These are phyloP conservation scores for Lipomyces anomalus DNA, from an alignment of 805 yeast species.

Conservation along the genomic window DNA sequence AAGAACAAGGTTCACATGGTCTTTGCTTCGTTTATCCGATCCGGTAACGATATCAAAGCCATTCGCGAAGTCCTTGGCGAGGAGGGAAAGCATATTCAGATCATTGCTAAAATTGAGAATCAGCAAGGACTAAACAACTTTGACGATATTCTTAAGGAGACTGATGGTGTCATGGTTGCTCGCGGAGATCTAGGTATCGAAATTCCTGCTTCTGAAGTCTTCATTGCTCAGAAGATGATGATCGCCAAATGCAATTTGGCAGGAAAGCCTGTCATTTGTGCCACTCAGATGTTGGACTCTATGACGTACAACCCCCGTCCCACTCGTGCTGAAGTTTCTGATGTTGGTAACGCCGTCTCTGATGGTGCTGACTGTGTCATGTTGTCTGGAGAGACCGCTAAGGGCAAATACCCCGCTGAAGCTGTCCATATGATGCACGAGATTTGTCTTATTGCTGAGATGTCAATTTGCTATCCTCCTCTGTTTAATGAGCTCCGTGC, in stretches of 20 bases:
- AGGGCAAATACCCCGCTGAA: slow-evolving; percentile 97
- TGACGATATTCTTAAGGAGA: slow-evolving; percentile 87
- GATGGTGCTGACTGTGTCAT: slow-evolving; percentile 99
- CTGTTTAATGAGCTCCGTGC: slow-evolving; percentile 83
- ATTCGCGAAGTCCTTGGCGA: slow-evolving; percentile 95
- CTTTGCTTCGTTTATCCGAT: slow-evolving; percentile 96
- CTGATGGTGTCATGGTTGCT: slow-evolving; percentile 99
- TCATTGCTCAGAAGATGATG: slow-evolving; percentile 96
- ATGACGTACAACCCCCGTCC: slow-evolving; percentile 99
- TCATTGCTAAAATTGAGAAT: slow-evolving; percentile 96
- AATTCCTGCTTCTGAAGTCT: slow-evolving; percentile 98
- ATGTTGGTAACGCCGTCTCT: slow-evolving; percentile 97
- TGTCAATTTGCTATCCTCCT: slow-evolving; percentile 81
- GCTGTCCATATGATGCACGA: slow-evolving; percentile 99
- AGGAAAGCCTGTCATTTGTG: slow-evolving; percentile 99
- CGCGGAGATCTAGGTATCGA: slow-evolving; percentile 99
- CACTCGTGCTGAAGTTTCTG: slow-evolving; percentile 99
- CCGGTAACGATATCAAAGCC: slow-evolving; percentile 80
- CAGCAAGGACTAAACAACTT: slow-evolving; percentile 99
- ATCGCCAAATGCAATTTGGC: slow-evolving; percentile 99
- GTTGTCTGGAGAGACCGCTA: slow-evolving; percentile 99
- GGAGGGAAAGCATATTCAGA: slow-evolving; percentile 93
- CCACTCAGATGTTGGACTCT: slow-evolving; percentile 99
- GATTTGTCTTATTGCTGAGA: slow-evolving; percentile 93
- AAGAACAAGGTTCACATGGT: slow-evolving; percentile 97